Evolutionary conservation across 2,329 filamentous ascomycete species (phyloP).

Genomic region (Diaporthe eres): DNA sequence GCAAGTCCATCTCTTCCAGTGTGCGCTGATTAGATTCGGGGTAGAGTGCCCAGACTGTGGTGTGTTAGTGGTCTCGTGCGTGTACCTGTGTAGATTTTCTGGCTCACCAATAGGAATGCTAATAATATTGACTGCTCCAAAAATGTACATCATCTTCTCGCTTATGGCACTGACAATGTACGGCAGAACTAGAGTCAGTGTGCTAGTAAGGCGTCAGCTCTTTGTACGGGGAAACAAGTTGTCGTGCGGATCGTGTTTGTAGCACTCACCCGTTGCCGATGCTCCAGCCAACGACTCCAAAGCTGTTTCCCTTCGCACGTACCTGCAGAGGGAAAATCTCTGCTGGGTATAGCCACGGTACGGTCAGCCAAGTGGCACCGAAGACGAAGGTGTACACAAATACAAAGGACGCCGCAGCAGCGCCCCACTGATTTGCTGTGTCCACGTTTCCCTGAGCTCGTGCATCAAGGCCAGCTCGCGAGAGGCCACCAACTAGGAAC

Average conservation of each 20-base stretch:
- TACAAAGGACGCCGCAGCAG: not conserved
- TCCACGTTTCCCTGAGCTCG: not conserved
- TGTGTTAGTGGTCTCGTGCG: not conserved
- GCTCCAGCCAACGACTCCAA: conserved; percentile 81
- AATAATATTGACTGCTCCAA: conserved; percentile 73
- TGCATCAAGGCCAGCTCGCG: not conserved
- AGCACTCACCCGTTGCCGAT: conserved; percentile 70
- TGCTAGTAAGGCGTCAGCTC: not conserved
- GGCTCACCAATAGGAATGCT: conserved; percentile 69
- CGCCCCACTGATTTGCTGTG: not conserved
- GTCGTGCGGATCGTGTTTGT: not conserved
- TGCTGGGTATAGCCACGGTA: conserved; percentile 75
- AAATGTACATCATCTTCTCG: conserved; percentile 81
- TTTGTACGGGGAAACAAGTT: not conserved
- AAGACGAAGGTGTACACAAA: conserved; percentile 63
- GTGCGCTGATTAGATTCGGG: conserved; percentile 82
- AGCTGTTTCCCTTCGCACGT: conserved; percentile 81
- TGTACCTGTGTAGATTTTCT: not conserved
- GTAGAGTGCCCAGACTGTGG: conserved; percentile 76
- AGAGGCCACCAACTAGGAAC: not conserved
- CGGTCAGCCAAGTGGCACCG: conserved; percentile 73
- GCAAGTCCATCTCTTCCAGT: conserved; percentile 80
- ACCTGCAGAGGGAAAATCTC: conserved; percentile 82
- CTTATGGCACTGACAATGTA: conserved; percentile 75
- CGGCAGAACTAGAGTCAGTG: conserved; percentile 62